A percentile compares a stretch with the other conserved stretches of the same genome.
Evolutionary conservation across 2,329 filamentous ascomycete species (phyloP).

Genomic region (Orbilia ellipsospora): DNA sequence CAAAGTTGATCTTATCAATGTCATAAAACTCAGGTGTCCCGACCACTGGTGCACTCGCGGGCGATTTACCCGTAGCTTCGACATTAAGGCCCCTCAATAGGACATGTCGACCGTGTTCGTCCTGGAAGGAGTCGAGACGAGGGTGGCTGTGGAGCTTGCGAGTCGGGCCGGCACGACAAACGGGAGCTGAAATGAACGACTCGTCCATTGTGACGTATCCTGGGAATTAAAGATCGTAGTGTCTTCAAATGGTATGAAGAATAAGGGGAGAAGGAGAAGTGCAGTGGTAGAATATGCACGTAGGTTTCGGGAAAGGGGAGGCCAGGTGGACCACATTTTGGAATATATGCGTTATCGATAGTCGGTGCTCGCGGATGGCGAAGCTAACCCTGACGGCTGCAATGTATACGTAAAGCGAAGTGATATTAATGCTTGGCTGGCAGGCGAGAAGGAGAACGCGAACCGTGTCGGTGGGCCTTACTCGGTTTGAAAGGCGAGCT

Average conservation of each 20-base stretch:
- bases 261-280: too few species aligned
- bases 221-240: too few species aligned
- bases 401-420: constrained; percentile 46
- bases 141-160: constrained; percentile 51
- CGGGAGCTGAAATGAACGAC: constrained; percentile 41
- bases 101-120: constrained; percentile 62
- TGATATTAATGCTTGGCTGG: constrained; percentile 23
- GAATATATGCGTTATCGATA: constrained; percentile 15
- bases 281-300: too few species aligned
- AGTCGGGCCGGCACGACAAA: constrained; percentile 51
- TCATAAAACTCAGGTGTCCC: constrained; percentile 64
- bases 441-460: constrained; percentile 18
- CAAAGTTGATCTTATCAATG: constrained; percentile 63
- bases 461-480: constrained; percentile 32
- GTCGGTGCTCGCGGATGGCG: constrained; percentile 32
- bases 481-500: constrained; percentile 29
- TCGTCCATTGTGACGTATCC: constrained; percentile 44
- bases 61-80: constrained; percentile 64
- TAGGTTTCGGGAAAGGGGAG: background rate
- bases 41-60: constrained; percentile 63
- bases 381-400: constrained; percentile 38
- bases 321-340: constrained; percentile 26
- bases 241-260: too few species aligned
- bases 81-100: constrained; percentile 64
- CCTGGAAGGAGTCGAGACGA: constrained; percentile 60